Evolutionary conservation across 306 rosid species (phyloP).

Genomic region (Heteromeles arbutifolia): DNA sequence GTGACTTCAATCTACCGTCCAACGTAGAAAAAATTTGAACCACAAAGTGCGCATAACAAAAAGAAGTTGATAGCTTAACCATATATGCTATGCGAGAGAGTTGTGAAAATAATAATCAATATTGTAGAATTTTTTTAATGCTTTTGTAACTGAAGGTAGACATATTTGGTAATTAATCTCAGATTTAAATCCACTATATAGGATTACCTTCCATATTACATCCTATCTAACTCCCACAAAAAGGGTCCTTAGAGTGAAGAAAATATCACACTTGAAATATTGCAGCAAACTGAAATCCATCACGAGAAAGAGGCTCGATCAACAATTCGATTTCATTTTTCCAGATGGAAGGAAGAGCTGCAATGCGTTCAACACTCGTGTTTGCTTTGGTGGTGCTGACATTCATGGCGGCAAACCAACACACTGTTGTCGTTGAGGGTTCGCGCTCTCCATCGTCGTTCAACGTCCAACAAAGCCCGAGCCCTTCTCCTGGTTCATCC

Average conservation of each 20-base stretch:
- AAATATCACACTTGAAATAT: too few species aligned
- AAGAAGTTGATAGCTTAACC: too few species aligned
- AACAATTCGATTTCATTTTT: not conserved
- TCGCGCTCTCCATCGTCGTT: not conserved
- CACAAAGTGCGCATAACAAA: too few species aligned
- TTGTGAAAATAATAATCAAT: too few species aligned
- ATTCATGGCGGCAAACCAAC: too few species aligned
- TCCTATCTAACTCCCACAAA: not conserved
- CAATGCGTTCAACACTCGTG: not conserved
- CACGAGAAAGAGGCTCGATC: not conserved
- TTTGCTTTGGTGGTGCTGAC: not conserved
- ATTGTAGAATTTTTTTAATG: too few species aligned
- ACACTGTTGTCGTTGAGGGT: not conserved
- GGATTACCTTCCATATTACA: not conserved
- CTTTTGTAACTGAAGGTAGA: too few species aligned
- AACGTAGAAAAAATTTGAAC: accelerated
- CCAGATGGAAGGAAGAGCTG: not conserved
- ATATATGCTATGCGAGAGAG: too few species aligned
- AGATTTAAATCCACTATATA: not conserved
- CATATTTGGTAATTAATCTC: too few species aligned
- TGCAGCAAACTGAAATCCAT: too few species aligned
- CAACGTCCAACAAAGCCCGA: not conserved
- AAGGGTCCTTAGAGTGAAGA: too few species aligned
- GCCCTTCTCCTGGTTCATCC: not conserved
- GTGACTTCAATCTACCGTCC: too few species aligned